Conservation (phyloP, 2,329 filamentous ascomycete species). For the Colletotrichum godetiae region DNA sequence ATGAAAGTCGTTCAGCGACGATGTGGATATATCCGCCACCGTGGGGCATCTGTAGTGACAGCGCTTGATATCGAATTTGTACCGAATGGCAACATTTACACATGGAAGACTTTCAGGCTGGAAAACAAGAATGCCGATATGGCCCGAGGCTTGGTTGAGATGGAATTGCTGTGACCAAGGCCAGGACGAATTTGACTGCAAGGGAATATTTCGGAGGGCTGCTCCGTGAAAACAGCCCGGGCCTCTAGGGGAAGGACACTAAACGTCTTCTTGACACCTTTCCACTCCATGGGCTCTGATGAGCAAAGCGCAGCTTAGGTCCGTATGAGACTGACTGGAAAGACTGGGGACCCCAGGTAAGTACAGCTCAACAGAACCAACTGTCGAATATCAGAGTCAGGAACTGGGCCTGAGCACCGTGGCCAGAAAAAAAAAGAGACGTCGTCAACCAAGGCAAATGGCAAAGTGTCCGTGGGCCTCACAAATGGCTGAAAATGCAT, state of each 20-base stretch:
- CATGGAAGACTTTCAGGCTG: neutral
- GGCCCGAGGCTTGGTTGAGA: neutral
- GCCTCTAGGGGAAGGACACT: neutral
- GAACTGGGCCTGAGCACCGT: neutral
- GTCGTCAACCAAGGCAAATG: constrained; percentile 8
- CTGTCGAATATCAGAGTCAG: constrained; percentile 17
- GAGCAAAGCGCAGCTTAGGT: no score
- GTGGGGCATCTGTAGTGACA: neutral
- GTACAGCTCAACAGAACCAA: constrained; percentile 17
- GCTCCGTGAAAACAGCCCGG: constrained; percentile 12
- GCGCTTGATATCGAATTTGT: neutral
- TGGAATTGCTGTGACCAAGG: neutral
- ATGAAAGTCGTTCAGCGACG: neutral
- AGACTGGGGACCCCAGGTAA: neutral
- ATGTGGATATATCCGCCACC: constrained; percentile 8
- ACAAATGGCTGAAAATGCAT: constrained; percentile 5
- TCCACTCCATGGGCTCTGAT: neutral
- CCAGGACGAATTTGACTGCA: neutral
- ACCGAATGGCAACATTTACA: constrained; percentile 2
- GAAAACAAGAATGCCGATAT: neutral
- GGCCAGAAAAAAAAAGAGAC: neutral
- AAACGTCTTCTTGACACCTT: neutral
- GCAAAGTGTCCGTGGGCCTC: constrained; percentile 9
- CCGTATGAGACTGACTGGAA: neutral
- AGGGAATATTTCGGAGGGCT: constrained; percentile 29